Percentiles rank a stretch among this genome's conserved stretches.
phyloP scores from a whole-genome alignment of 176 grass and related monocot species.

The Hsuehochloa calcarea region DNA sequence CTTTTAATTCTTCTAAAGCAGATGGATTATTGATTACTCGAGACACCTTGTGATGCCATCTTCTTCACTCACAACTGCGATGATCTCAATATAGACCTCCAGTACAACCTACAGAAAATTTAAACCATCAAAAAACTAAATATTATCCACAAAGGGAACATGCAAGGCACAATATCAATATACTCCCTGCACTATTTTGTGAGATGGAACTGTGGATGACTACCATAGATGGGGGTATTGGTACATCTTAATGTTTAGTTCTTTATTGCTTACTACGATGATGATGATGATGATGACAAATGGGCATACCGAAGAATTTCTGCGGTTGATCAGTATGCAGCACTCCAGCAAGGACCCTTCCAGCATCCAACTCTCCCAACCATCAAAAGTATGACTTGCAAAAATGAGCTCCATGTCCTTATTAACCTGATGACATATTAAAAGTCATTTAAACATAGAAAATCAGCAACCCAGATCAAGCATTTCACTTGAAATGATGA shows the following conservation, averaged over 20 bases:
- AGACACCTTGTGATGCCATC: slow-evolving; percentile 86
- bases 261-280: background rate
- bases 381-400: slow-evolving; percentile 77
- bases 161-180: background rate
- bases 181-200: background rate
- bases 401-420: slow-evolving; percentile 70
- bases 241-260: slow-evolving; percentile 7
- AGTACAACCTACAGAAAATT: slow-evolving; percentile 51
- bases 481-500: slow-evolving; percentile 8
- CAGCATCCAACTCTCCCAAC: slow-evolving; percentile 82
- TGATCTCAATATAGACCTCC: slow-evolving; percentile 70
- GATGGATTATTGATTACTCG: slow-evolving; percentile 34
- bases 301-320: slow-evolving; percentile 68
- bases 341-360: slow-evolving; percentile 66
- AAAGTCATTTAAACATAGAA: slow-evolving; percentile 13
- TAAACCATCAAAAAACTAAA: background rate
- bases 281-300: background rate
- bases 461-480: background rate
- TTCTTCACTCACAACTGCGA: slow-evolving; percentile 71
- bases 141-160: background rate
- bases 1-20: background rate
- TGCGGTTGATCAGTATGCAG: slow-evolving; percentile 73
- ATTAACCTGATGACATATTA: slow-evolving; percentile 55
- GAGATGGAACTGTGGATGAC: background rate
- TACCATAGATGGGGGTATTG: background rate